These are phyloP conservation scores for Flaveria brownii DNA, from an alignment of 129 eudicot genomes.

Conservation along the genomic window DNA sequence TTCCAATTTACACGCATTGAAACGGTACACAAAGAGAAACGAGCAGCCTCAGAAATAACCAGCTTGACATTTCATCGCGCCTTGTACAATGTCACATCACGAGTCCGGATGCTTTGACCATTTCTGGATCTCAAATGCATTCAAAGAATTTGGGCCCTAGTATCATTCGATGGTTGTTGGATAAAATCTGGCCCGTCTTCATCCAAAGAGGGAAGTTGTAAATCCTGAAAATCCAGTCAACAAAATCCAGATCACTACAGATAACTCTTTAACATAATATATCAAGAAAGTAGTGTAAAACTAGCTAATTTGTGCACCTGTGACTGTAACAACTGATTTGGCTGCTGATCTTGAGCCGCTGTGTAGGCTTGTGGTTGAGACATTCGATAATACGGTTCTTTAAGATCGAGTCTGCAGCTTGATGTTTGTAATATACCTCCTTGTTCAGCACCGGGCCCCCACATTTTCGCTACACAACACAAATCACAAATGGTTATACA, in stretches of 20 bases:
- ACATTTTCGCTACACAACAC: conserved; percentile 64
- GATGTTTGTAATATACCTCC: conserved; percentile 93
- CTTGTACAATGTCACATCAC: conserved; percentile 36
- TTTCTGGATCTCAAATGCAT: conserved; percentile 14
- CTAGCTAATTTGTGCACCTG: conserved; percentile 43
- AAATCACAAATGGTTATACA: not conserved
- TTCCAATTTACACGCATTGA: conserved; percentile 41
- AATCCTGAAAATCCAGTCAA: conserved; percentile 27
- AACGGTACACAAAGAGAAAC: conserved; percentile 27
- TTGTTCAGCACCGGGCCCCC: conserved; percentile 98
- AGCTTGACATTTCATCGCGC: conserved; percentile 29
- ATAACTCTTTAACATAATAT: not conserved
- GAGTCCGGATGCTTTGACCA: conserved; percentile 20
- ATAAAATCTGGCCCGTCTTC: conserved; percentile 64
- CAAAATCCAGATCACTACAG: not conserved
- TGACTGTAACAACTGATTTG: conserved; percentile 61
- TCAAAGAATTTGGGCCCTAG: conserved; percentile 41
- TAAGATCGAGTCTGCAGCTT: conserved; percentile 75
- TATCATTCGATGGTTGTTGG: conserved; percentile 51
- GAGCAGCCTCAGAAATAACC: conserved; percentile 13
- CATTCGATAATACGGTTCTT: conserved; percentile 97
- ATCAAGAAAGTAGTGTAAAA: not conserved
- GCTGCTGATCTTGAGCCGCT: conserved; percentile 70
- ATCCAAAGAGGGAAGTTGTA: conserved; percentile 44
- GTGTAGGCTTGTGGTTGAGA: conserved; percentile 89